Evolutionary conservation across 306 rosid species (phyloP).

Genomic region (Abrus precatorius): DNA sequence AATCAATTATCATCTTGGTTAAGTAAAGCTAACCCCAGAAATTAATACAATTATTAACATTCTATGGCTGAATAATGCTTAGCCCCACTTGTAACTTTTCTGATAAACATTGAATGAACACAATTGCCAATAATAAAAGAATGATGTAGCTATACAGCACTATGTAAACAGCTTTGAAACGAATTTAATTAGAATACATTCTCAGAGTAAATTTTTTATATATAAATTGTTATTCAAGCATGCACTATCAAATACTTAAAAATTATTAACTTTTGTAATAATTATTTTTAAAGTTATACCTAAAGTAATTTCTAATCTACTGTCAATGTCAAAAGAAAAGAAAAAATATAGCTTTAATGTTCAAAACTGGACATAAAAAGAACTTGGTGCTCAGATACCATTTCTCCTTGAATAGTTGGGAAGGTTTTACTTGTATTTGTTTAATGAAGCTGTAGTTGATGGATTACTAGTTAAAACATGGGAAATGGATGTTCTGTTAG

Average conservation of each 20-base stretch:
- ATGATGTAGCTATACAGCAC: not conserved
- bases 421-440: not conserved
- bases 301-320: too few relatives aligned
- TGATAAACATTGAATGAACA: not conserved
- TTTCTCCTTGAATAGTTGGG: not conserved
- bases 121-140: constrained; percentile 2
- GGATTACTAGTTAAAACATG: not conserved
- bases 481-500: not conserved
- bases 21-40: constrained; percentile 6
- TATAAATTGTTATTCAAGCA: too few relatives aligned
- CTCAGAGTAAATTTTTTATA: too few relatives aligned
- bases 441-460: not conserved
- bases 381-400: not conserved
- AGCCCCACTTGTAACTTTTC: not conserved
- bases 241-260: too few relatives aligned
- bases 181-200: too few relatives aligned
- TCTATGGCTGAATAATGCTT: not conserved
- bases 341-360: not conserved
- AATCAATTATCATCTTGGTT: constrained; percentile 8
- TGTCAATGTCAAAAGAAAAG: too few relatives aligned
- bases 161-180: not conserved
- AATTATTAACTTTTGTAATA: too few relatives aligned
- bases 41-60: not conserved
- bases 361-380: not conserved
- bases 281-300: too few relatives aligned